Evolutionary conservation across 140 eudicot genomes (phyloP), one percentile per base, ranked within the genome.

Genomic region (Oenanthe javanica): DNA sequence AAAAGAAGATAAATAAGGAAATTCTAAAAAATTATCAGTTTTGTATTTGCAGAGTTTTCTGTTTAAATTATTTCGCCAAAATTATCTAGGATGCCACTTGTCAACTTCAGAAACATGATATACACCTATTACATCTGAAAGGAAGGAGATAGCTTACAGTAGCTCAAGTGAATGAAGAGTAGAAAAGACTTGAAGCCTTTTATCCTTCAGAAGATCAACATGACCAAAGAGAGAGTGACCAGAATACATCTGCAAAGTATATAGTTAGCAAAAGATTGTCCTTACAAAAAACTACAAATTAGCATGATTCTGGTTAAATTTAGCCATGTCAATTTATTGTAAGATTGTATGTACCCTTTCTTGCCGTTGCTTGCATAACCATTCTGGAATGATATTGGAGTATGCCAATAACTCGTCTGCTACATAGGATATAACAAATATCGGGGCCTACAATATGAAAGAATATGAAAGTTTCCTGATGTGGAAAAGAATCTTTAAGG

Each of bases 391-490:
- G 72, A 92, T 86, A 83, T 81, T 86, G 61, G 91, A 80, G 83
- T 80, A 91, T 21, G 96, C 84, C 80, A 95, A 82, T 75, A 92
- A 79, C 78, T 95, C 99, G 43, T 89, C 96, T 64, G 97, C 97
- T 40, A 95, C 92, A 82, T 90, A 88, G 49, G 99, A 95, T 71
- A 95, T 81, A 19, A 92, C 61, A 84, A 84, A 95, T 84, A 95
- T 89, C n/a, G 97, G 99, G 82, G 89, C 90, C 97, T 94, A 67
- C 49, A 85, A 31, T 13, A 84, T 75, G 27, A 77, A 57, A 57
- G 8, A 76, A 83, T 23, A 25, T 42, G 27, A 71, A 27, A 23
- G 42, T 54, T 19, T 77, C 47, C 5, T 49, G 47, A 77, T 16
- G 49, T 43, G 27, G 3, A 27, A 66, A 70, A 14, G 43, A 69